Percentiles rank a stretch among this genome's conserved stretches.
Evolutionary conservation across 306 rosid genomes (phyloP).

Genomic region (Benincasa hispida): DNA sequence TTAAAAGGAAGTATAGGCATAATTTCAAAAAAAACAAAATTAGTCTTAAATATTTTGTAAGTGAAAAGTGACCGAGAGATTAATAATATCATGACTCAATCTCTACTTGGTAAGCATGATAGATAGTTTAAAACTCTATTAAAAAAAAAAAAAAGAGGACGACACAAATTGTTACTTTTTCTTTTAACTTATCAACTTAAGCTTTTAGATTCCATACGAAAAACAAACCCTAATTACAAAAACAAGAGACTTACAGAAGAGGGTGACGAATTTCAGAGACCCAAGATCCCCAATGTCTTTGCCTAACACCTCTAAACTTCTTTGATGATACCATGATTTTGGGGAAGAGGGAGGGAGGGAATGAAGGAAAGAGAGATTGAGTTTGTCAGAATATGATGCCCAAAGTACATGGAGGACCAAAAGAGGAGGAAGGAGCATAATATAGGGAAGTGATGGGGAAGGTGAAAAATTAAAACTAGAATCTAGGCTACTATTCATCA

Average conservation of each 20-base stretch:
- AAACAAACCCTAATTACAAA: neutral
- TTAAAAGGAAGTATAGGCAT: no score
- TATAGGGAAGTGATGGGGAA: neutral
- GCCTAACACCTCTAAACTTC: constrained; percentile 48
- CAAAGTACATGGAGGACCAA: neutral
- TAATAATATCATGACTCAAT: no score
- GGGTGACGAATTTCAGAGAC: constrained; percentile 49
- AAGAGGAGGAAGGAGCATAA: neutral
- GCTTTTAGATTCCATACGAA: neutral
- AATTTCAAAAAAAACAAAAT: no score
- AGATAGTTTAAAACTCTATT: no score
- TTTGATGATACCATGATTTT: constrained; percentile 25
- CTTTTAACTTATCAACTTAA: neutral
- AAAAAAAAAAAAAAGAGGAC: no score
- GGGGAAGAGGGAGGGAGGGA: neutral
- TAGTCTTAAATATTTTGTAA: no score
- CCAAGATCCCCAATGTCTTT: constrained; percentile 51
- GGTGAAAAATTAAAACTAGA: neutral
- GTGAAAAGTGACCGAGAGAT: no score
- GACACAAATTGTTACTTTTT: no score
- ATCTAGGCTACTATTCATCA: neutral
- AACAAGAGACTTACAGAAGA: constrained; percentile 18
- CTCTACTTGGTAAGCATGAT: no score
- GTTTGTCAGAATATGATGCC: neutral
- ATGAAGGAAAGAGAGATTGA: neutral